These are phyloP conservation scores for Chaetomidium leptoderma DNA, from an alignment of 495 filamentous ascomycete genomes.

Conservation along the genomic window DNA sequence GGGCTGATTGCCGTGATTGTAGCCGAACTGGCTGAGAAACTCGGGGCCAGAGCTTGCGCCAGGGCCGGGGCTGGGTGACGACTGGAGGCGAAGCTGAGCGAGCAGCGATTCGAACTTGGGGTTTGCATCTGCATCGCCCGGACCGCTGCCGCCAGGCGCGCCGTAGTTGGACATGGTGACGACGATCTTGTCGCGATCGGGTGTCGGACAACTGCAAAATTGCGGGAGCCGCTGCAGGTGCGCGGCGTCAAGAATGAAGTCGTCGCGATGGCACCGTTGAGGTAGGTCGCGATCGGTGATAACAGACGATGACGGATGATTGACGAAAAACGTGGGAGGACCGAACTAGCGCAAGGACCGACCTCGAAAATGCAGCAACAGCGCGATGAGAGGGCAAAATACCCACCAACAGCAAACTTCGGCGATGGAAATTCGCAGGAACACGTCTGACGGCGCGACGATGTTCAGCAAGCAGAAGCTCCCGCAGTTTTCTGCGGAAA, in stretches of 20 bases:
- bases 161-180: constrained; percentile 43
- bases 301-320: constrained; percentile 9
- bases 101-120: constrained; percentile 33
- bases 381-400: neutral
- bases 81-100: constrained; percentile 36
- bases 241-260: neutral
- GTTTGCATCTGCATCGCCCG: constrained; percentile 27
- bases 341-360: neutral
- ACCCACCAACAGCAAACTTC: neutral
- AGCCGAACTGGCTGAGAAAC: constrained; percentile 27
- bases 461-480: constrained; percentile 6
- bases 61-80: constrained; percentile 31
- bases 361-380: neutral
- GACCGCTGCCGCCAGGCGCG: constrained; percentile 34
- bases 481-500: constrained; percentile 4
- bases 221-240: neutral
- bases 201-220: neutral
- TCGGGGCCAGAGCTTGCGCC: constrained; percentile 17
- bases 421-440: neutral
- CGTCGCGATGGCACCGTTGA: neutral
- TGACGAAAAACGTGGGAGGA: constrained; percentile 10
- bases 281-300: neutral
- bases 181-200: neutral
- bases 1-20: constrained; percentile 33
- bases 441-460: neutral